Conservation (phyloP, 192 early-diverging fungal genomes). For the Nowakowskiella sp. region DNA sequence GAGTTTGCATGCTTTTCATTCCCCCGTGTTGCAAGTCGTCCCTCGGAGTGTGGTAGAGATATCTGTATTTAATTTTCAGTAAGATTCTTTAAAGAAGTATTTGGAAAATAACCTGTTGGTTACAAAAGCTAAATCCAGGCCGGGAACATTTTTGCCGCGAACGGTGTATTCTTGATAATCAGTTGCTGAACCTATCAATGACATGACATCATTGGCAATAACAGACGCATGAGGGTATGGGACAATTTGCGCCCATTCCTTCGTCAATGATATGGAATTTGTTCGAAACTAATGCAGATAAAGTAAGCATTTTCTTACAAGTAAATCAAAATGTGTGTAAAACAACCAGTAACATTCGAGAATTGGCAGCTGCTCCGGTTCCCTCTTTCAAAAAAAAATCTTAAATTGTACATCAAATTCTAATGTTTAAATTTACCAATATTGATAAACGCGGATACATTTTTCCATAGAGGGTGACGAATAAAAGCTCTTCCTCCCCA, state of each 20-base stretch:
- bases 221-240: conserved; percentile 40
- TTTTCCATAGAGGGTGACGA: conserved; percentile 1
- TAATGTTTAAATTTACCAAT: too few relatives aligned
- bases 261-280: conserved; percentile 24
- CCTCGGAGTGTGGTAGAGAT: conserved; percentile 36
- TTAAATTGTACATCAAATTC: too few relatives aligned
- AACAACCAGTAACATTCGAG: conserved; percentile 21
- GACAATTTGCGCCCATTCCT: conserved; percentile 11
- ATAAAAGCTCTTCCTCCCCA: conserved; percentile 2
- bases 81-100: background rate
- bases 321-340: background rate
- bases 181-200: conserved; percentile 13
- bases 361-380: conserved; percentile 23
- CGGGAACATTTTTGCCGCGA: conserved; percentile 20
- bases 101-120: conserved; percentile 11
- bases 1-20: conserved; percentile 25
- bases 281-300: too few relatives aligned
- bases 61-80: conserved; percentile 21
- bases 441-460: too few relatives aligned
- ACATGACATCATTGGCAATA: conserved; percentile 32
- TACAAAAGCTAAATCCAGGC: conserved; percentile 41
- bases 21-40: conserved; percentile 30
- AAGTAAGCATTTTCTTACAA: background rate
- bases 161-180: conserved; percentile 30
- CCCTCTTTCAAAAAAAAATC: too few relatives aligned